phyloP scores from a whole-genome alignment of 495 filamentous ascomycete genomes.

The Recurvomyces mirabilis region DNA sequence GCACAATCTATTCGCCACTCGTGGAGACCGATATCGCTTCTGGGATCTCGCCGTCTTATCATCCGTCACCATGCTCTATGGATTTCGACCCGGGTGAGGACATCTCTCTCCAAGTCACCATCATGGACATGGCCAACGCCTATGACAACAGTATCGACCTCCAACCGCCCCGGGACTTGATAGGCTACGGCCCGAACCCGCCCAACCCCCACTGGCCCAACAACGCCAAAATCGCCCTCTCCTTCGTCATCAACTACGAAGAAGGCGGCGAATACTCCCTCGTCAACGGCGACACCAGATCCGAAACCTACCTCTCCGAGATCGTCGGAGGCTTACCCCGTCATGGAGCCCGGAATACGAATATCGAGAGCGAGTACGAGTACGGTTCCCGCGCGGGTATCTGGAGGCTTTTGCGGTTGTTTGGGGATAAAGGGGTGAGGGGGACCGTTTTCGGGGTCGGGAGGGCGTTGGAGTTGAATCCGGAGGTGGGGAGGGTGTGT shows the following conservation, averaged over 20 bases:
- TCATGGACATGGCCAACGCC: too few relatives aligned
- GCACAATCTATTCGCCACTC: too few relatives aligned
- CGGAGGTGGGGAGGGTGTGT: constrained; percentile 26
- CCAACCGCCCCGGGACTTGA: background rate
- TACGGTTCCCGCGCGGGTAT: constrained; percentile 31
- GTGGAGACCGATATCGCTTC: too few relatives aligned
- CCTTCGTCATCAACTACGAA: constrained; percentile 37
- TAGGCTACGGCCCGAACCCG: background rate
- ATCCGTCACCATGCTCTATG: too few relatives aligned
- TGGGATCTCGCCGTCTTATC: too few relatives aligned
- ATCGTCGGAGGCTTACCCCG: constrained; percentile 23
- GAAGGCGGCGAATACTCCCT: constrained; percentile 30
- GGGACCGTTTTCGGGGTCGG: constrained; percentile 33
- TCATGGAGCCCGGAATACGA: constrained; percentile 29
- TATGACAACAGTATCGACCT: too few relatives aligned
- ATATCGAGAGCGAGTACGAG: constrained; percentile 33
- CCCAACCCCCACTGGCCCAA: constrained; percentile 28
- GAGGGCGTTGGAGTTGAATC: constrained; percentile 29
- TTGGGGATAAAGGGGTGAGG: constrained; percentile 31
- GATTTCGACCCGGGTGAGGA: too few relatives aligned
- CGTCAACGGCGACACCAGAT: constrained; percentile 27
- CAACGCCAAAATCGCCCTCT: constrained; percentile 34
- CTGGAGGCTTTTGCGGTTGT: constrained; percentile 32
- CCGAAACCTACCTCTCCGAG: constrained; percentile 31
- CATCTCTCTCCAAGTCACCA: too few relatives aligned